Base-by-base conservation (phyloP, 1,284 basidiomycete species). In the Marasmius sp. region DNA sequence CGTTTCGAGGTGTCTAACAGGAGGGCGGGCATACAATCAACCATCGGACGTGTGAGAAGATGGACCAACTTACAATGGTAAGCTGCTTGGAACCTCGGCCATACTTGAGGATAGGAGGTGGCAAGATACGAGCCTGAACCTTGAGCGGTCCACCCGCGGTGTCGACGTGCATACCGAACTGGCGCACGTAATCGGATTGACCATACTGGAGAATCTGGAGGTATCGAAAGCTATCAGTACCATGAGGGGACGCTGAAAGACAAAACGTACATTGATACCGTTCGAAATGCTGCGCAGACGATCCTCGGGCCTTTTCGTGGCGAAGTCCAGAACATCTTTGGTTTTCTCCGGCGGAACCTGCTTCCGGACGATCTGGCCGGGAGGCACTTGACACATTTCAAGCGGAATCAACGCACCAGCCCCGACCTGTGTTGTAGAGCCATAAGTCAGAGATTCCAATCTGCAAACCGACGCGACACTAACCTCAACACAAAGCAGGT, bases 141-240 rank as follows among this genome's bases (percentile, higher is more conserved):
- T 70, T 76, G 33, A 89, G 72, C 0, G 87, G 82, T 6, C 79
- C 77, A 3, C 73, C 71, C 8, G 78, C 70, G 6, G 79, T 75
- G 39, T 80, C 73, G n/a, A 90, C 82, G 1, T 76, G 67, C 77
- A 91, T 80, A 6, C 88, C 88, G 62, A 91, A 91, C 69, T 86
- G 79, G 57, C 82, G 78, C 33, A 92, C 82, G 66, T 91, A 92
- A 72, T 90, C 85, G 0, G 89, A 91, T 72, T 88, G 83, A 1
- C 87, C 86, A 66, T 91, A 91, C 39, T 80, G 77, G 52, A 92
- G 77, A 38, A 88, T 82, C 87, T 89, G 59, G 3, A 14, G 58
- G 48, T 6, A 62, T 27, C 57, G 38, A n/a, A 38, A 54, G 27
- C 20, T n/a, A 58, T 22, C 57, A 49, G 48, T 11, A 20, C 10